Conservation (phyloP, 441 rosid species). For the Viola pubescens region DNA sequence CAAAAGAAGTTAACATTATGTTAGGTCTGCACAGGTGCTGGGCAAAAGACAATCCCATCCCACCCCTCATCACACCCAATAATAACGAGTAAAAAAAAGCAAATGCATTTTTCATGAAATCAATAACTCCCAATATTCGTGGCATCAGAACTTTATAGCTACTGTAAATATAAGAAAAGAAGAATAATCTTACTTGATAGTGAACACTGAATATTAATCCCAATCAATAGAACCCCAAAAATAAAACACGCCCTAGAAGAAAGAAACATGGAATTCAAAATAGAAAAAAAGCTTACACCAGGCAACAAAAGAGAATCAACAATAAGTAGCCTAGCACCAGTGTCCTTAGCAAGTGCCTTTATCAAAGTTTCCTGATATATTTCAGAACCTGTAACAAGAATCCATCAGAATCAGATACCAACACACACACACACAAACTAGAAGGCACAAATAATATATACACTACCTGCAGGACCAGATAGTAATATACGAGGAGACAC, state of each 20-base stretch:
- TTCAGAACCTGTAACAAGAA: slow-evolving; percentile 64
- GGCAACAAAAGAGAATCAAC: slow-evolving; percentile 87
- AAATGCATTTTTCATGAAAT: too few species aligned
- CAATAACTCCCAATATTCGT: too few species aligned
- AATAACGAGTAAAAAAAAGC: too few species aligned
- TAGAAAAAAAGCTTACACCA: slow-evolving; percentile 55
- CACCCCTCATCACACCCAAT: too few species aligned
- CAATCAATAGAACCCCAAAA: neutral
- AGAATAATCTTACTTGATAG: too few species aligned
- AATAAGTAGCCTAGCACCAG: slow-evolving; percentile 72
- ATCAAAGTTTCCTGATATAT: slow-evolving; percentile 92
- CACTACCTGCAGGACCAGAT: slow-evolving; percentile 93
- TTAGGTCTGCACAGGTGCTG: too few species aligned
- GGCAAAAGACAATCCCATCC: too few species aligned
- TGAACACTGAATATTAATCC: too few species aligned
- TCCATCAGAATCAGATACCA: slow-evolving; percentile 7
- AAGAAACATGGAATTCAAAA: neutral
- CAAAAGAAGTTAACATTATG: too few species aligned
- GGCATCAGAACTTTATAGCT: too few species aligned
- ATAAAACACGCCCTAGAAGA: neutral
- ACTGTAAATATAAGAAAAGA: too few species aligned
- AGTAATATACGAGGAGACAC: slow-evolving; percentile 78
- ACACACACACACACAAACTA: neutral
- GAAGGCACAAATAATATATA: slow-evolving; percentile 2
- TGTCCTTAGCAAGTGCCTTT: slow-evolving; percentile 85